Percentiles rank a stretch among this genome's conserved stretches.
These are phyloP conservation scores for Mycocentrospora acerina DNA, from an alignment of 2,329 filamentous ascomycete genomes.

Conservation along the genomic window DNA sequence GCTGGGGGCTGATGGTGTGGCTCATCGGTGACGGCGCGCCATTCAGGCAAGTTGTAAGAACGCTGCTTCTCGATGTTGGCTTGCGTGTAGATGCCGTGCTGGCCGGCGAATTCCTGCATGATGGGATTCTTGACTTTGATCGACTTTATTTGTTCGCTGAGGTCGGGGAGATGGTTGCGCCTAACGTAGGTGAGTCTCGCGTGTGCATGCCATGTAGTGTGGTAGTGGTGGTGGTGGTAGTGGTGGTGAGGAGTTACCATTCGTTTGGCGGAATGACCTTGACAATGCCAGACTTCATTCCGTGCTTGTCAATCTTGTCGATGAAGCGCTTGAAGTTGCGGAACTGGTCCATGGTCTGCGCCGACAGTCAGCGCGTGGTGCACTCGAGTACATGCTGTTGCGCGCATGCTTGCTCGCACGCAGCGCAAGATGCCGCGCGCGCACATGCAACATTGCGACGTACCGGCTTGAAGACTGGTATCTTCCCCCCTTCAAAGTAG, in stretches of 20 bases:
- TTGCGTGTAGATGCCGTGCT: constrained; percentile 92
- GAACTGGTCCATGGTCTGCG: constrained; percentile 85
- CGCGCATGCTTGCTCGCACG: constrained; percentile 7
- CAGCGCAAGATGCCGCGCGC: constrained; percentile 4
- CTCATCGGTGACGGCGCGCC: constrained; percentile 90
- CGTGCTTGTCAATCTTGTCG: constrained; percentile 85
- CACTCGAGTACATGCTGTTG: constrained; percentile 2
- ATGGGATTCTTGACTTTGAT: constrained; percentile 96
- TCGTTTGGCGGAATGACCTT: constrained; percentile 92
- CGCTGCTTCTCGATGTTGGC: constrained; percentile 95
- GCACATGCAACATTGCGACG: constrained; percentile 36
- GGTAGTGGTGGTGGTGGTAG: too few relatives aligned
- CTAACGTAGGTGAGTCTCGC: too few relatives aligned
- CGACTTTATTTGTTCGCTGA: constrained; percentile 85
- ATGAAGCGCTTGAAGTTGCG: constrained; percentile 91
- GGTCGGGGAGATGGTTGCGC: constrained; percentile 69
- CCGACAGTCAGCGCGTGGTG: constrained; percentile 18
- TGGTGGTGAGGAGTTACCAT: constrained; percentile 64
- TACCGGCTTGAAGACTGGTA: constrained; percentile 90
- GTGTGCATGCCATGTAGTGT: too few relatives aligned
- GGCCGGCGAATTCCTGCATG: constrained; percentile 96
- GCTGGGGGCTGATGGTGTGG: constrained; percentile 95
- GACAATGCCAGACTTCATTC: constrained; percentile 96
- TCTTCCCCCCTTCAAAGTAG: constrained; percentile 78
- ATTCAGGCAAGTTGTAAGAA: constrained; percentile 95